Percentiles rank a stretch among this genome's conserved stretches.
phyloP scores from a whole-genome alignment of 2,329 filamentous ascomycete species.

The Talaromyces sp. region DNA sequence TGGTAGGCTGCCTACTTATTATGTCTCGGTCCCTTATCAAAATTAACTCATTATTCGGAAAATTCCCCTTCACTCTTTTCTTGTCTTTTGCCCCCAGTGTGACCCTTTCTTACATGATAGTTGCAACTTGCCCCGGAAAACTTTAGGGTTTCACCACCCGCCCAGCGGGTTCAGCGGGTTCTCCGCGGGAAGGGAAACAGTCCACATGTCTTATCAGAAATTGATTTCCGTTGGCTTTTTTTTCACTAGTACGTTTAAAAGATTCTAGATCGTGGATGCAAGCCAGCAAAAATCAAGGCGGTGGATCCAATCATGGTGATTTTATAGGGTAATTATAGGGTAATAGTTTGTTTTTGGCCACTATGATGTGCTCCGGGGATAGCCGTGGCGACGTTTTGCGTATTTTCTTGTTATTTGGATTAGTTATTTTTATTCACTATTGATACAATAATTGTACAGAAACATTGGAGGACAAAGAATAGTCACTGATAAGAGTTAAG shows the following conservation, averaged over 20 bases:
- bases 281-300: not conserved
- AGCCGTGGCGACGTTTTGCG: not conserved
- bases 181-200: conserved; percentile 1
- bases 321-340: conserved; percentile 13
- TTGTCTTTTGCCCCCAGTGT: not conserved
- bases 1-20: not conserved
- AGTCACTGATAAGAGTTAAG: not conserved
- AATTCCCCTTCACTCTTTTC: too few relatives aligned
- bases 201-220: not conserved
- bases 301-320: conserved; percentile 6
- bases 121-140: not conserved
- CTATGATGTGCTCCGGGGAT: conserved; percentile 1
- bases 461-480: not conserved
- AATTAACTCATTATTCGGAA: not conserved
- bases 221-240: not conserved
- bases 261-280: not conserved
- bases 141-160: conserved; percentile 9
- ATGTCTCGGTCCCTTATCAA: not conserved
- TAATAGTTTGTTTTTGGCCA: not conserved
- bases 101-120: not conserved
- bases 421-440: not conserved
- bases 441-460: not conserved
- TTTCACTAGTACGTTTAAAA: not conserved
- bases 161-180: not conserved
- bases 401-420: not conserved